These are phyloP conservation scores for Rhododendron vialii DNA, from an alignment of 148 eudicot genomes.

Conservation along the genomic window DNA sequence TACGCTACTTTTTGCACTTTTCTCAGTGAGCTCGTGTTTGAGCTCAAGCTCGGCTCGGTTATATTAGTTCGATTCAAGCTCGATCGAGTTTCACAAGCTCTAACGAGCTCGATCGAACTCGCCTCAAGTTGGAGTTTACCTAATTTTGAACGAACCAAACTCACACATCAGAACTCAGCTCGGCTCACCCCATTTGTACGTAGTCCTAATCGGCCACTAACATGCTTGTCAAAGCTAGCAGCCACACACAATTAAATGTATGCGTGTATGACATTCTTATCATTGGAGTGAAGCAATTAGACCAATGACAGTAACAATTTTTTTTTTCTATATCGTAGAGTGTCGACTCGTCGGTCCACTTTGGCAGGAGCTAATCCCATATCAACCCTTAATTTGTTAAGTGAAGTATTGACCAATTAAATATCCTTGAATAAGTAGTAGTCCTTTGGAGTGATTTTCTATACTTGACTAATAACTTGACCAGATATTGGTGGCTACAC, in stretches of 20 bases:
- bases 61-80: no score
- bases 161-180: not conserved
- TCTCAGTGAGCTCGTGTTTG: not conserved
- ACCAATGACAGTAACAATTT: not conserved
- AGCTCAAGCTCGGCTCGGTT: not conserved
- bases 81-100: not conserved
- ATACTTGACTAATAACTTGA: not conserved
- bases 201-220: not conserved
- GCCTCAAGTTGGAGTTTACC: not conserved
- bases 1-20: not conserved
- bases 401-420: not conserved
- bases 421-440: not conserved
- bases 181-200: not conserved
- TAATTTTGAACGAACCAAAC: not conserved
- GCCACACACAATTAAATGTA: not conserved
- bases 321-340: not conserved
- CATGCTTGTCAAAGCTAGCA: not conserved
- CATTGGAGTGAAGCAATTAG: not conserved
- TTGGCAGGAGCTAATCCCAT: not conserved
- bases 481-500: not conserved
- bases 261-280: not conserved
- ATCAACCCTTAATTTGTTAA: not conserved
- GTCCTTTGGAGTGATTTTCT: not conserved
- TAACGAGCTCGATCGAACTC: not conserved
- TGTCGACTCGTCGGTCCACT: not conserved